Evolutionary conservation across 345 rosid genomes (phyloP), one percentile per base, ranked within the genome.

Genomic region (Hibiscus trionum): DNA sequence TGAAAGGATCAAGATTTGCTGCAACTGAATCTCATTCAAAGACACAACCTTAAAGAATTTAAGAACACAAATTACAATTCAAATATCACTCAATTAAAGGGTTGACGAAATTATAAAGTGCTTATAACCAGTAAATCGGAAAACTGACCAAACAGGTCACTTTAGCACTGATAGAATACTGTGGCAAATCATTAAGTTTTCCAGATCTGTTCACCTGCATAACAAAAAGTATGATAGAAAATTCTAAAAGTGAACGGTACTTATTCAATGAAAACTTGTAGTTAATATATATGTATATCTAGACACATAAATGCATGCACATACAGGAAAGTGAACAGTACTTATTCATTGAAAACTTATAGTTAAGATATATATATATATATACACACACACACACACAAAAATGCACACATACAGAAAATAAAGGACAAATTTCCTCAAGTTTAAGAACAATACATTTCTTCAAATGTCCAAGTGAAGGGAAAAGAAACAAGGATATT

Each of bases 11-110:
- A 93, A 74, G 50, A 91, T 78, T 75, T 90, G 89, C 63, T 75
- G 87, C 87, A 93, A 81, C 68, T 93, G 96, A 76, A 86, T 81
- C 73, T 91, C 97, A 81, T 85, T 86, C 74, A 93, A 77, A 69
- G 82, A 80, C 79, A 88, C 46, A 55, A 73, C 91, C 98, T 73
- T 93, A 72, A 63, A 72, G 46, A 52, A 39, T 70, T 53, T 53
- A 69, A 21, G 56, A 49, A 47, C 57, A 67, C 55, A 67, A 56
- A 46, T 19, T 49, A 68, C 47, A 60, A 64, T 42, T 58, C 61
- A 70, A 49, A 49, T 33, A 61, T 73, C 44, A 9, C 62, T 47
- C 19, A 33, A 47, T 26, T 17, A 55, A 33, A 5, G 66, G 19
- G 15, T 27, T 14, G 59, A 24, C 4, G 7, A 29, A 64, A 46